Evolutionary conservation across 345 rosid genomes (phyloP).

Genomic region (Cardamine occulta): DNA sequence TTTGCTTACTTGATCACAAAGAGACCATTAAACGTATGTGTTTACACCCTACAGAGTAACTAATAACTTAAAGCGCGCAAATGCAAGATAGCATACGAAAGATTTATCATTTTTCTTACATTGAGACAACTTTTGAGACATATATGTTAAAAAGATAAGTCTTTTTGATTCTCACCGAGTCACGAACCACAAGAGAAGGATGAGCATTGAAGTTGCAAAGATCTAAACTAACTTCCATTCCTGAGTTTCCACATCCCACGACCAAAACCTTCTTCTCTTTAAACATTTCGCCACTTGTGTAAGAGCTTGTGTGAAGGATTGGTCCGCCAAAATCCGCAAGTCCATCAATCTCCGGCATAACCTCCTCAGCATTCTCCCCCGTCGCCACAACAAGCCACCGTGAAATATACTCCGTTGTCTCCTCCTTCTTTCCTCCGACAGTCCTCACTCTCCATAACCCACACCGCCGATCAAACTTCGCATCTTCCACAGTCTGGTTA

Average conservation of each 20-base stretch:
- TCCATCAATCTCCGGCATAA: slow-evolving; percentile 66
- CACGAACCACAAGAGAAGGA: slow-evolving; percentile 80
- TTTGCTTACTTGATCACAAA: not conserved
- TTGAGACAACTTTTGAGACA: not conserved
- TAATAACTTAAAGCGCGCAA: not conserved
- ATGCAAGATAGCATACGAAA: not conserved
- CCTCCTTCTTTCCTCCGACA: slow-evolving; percentile 43
- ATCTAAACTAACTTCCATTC: slow-evolving; percentile 92
- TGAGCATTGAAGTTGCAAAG: slow-evolving; percentile 70
- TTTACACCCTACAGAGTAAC: slow-evolving; percentile 1
- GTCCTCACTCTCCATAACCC: slow-evolving; percentile 69
- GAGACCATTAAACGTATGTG: not conserved
- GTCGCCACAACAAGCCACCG: slow-evolving; percentile 81
- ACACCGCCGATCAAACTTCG: slow-evolving; percentile 52
- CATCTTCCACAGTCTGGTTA: slow-evolving; percentile 56
- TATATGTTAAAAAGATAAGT: not conserved
- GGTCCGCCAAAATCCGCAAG: slow-evolving; percentile 57
- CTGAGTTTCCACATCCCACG: slow-evolving; percentile 94
- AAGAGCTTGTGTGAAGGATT: slow-evolving; percentile 61
- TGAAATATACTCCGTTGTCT: slow-evolving; percentile 53
- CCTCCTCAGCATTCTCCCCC: slow-evolving; percentile 82
- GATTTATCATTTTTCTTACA: not conserved
- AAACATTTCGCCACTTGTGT: slow-evolving; percentile 62
- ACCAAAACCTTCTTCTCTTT: slow-evolving; percentile 64
- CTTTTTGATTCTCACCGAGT: slow-evolving; percentile 57